Percentiles rank a stretch among this genome's conserved stretches.
phyloP scores from a whole-genome alignment of 176 grass and related monocot genomes.

The Oryza meyeriana region DNA sequence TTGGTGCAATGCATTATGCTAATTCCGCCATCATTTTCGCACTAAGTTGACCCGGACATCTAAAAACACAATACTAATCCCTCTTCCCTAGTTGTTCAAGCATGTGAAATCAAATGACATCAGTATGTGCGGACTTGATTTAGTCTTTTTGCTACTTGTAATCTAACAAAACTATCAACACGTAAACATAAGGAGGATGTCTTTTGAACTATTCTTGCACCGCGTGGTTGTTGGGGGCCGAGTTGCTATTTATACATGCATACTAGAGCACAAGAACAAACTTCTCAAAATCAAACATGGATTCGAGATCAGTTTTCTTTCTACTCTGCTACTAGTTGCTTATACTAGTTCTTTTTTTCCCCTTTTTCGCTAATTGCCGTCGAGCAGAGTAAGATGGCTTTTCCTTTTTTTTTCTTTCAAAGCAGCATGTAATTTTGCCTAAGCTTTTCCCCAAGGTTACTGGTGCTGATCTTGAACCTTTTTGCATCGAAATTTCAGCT shows the following conservation, averaged over 20 bases:
- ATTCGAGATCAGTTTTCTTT: neutral
- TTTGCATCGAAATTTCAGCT: slow-evolving; percentile 4
- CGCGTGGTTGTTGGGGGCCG: neutral
- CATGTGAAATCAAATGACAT: no score
- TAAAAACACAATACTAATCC: no score
- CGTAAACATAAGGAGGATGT: neutral
- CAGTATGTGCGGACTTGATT: neutral
- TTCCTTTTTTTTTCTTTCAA: neutral
- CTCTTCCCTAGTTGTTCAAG: no score
- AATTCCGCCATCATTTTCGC: no score
- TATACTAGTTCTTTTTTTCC: neutral
- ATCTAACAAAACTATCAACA: neutral
- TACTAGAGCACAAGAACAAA: neutral
- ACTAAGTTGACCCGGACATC: no score
- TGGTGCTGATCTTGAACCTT: neutral
- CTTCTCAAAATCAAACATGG: neutral
- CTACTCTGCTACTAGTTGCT: neutral
- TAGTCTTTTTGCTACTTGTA: neutral
- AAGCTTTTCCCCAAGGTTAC: neutral
- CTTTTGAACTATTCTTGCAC: neutral
- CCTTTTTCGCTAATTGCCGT: neutral
- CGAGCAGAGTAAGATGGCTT: slow-evolving; percentile 20
- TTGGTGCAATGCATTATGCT: no score
- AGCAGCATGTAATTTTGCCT: neutral
- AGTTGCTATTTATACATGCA: neutral